A percentile compares a stretch with the other conserved stretches of the same genome.
Evolutionary conservation across 257 asterid species (phyloP).

Genomic region (Coffea canephora): DNA sequence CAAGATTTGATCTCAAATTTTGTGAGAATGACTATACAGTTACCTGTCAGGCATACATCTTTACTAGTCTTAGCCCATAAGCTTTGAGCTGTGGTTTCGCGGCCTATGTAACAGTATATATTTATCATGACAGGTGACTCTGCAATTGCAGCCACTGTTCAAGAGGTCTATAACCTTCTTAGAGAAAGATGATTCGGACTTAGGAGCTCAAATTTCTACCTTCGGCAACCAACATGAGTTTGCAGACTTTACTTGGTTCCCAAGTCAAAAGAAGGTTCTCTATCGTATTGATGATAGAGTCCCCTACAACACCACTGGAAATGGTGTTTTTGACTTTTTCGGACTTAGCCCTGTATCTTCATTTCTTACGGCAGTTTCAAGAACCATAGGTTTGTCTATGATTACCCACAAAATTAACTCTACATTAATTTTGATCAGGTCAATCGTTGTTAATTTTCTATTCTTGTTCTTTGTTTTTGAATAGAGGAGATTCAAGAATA

Average conservation of each 20-base stretch:
- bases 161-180: conserved; percentile 42
- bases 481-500: conserved; percentile 26
- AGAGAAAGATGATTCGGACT: conserved; percentile 33
- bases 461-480: neutral
- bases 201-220: conserved; percentile 36
- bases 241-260: conserved; percentile 56
- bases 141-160: conserved; percentile 46
- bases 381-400: conserved; percentile 31
- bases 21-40: too few species aligned
- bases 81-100: too few species aligned
- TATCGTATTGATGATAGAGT: conserved; percentile 53
- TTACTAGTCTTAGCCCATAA: too few species aligned
- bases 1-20: too few species aligned
- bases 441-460: neutral
- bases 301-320: conserved; percentile 32
- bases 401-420: too few species aligned
- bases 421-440: too few species aligned
- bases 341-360: conserved; percentile 53
- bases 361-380: conserved; percentile 21
- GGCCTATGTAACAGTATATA: too few species aligned
- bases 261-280: conserved; percentile 45
- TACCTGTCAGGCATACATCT: too few species aligned
- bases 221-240: conserved; percentile 56
- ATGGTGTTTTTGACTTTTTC: conserved; percentile 36
- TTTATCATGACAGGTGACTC: conserved; percentile 39